Evolutionary conservation across 2,329 filamentous ascomycete genomes (phyloP).

Genomic region (Botrytis fragariae): DNA sequence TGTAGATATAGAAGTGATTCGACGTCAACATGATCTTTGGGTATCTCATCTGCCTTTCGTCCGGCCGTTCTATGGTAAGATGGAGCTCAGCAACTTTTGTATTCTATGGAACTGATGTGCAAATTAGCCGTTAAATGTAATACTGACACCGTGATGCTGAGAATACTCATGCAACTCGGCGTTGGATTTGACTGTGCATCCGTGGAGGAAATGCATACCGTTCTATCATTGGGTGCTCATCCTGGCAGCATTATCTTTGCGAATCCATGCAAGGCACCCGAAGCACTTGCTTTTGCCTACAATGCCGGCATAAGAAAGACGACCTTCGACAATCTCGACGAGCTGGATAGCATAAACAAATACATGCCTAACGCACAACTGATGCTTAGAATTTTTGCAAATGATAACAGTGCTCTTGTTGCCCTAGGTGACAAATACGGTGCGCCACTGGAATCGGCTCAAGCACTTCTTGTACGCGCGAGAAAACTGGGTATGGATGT

Average conservation of each 20-base stretch:
- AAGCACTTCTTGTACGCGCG: background rate
- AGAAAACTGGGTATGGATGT: background rate
- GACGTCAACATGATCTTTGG: background rate
- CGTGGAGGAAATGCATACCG: background rate
- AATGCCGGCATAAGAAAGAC: background rate
- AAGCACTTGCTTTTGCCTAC: background rate
- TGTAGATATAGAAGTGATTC: background rate
- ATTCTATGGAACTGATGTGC: background rate
- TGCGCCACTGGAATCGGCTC: background rate
- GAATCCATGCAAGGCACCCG: slow-evolving; percentile 5
- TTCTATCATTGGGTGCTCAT: background rate
- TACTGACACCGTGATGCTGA: background rate
- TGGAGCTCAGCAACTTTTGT: background rate
- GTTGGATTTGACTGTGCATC: background rate
- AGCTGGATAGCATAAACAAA: slow-evolving; percentile 4
- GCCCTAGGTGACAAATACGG: background rate
- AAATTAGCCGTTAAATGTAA: slow-evolving; percentile 2
- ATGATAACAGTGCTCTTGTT: background rate
- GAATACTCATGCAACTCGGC: background rate
- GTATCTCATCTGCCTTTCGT: background rate
- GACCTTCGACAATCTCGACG: background rate
- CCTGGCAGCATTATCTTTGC: background rate
- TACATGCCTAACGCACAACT: background rate
- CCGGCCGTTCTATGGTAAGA: background rate
- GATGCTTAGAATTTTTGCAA: background rate